Evolutionary conservation across 2,329 filamentous ascomycete species (phyloP).

Genomic region (Penicillium sp.): DNA sequence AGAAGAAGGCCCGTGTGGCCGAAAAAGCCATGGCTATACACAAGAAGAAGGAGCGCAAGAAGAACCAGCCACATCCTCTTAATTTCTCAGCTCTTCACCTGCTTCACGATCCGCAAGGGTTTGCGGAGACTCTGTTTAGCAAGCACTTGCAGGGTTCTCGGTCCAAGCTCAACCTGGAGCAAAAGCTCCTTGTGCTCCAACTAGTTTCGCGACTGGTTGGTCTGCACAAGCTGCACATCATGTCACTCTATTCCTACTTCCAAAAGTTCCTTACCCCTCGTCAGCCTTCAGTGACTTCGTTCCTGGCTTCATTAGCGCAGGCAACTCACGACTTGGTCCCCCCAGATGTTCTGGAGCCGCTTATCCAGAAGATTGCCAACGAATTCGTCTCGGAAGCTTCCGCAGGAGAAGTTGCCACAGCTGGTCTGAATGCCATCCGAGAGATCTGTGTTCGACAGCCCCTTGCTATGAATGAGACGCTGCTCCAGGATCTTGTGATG

Average conservation of each 20-base stretch:
- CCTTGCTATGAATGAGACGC: constrained; percentile 88
- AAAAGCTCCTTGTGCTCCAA: constrained; percentile 83
- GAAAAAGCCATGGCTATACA: constrained; percentile 76
- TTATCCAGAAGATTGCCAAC: constrained; percentile 93
- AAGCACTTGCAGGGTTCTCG: constrained; percentile 87
- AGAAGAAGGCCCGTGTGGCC: constrained; percentile 73
- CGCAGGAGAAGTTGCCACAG: constrained; percentile 81
- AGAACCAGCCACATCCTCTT: constrained; percentile 75
- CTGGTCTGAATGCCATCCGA: constrained; percentile 87
- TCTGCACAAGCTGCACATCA: constrained; percentile 82
- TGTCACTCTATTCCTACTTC: constrained; percentile 93
- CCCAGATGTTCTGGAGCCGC: constrained; percentile 82
- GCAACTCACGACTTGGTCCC: constrained; percentile 86
- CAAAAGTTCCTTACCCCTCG: constrained; percentile 84
- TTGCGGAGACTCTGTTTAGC: constrained; percentile 80
- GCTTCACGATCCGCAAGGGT: constrained; percentile 88
- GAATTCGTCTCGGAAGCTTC: constrained; percentile 96
- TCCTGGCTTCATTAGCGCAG: constrained; percentile 87
- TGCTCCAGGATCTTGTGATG: constrained; percentile 92
- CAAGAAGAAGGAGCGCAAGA: constrained; percentile 79
- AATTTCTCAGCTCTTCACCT: constrained; percentile 97
- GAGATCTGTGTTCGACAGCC: constrained; percentile 91
- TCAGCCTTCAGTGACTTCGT: constrained; percentile 85
- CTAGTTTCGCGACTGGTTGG: constrained; percentile 86
- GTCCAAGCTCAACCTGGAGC: constrained; percentile 77